Conservation (phyloP, 345 rosid genomes). For the Abelmoschus esculentus region DNA sequence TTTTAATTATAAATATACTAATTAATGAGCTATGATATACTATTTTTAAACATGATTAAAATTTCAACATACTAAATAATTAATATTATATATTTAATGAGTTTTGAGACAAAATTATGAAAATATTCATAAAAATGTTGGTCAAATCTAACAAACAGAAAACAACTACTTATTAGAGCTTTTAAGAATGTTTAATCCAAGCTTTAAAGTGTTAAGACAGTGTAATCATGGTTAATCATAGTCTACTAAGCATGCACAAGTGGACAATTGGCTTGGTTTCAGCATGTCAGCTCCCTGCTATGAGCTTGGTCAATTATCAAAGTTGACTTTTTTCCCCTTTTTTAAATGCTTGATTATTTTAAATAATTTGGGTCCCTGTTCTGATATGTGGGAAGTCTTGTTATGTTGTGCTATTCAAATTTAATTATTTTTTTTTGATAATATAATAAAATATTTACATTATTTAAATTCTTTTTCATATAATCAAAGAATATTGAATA, state of each 20-base stretch:
- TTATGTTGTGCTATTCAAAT: too few relatives aligned
- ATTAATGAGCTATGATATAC: neutral
- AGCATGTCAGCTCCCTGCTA: neutral
- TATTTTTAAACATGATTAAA: neutral
- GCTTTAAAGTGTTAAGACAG: neutral
- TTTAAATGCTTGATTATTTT: too few relatives aligned
- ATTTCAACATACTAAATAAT: too few relatives aligned
- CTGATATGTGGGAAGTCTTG: too few relatives aligned
- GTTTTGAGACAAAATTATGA: neutral
- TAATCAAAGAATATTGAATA: too few relatives aligned
- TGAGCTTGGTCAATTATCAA: neutral
- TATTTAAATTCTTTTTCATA: too few relatives aligned
- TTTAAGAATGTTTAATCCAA: neutral
- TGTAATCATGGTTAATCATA: neutral
- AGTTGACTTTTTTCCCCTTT: too few relatives aligned
- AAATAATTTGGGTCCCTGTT: too few relatives aligned
- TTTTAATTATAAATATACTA: too few relatives aligned
- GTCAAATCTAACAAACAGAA: neutral
- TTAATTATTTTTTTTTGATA: too few relatives aligned
- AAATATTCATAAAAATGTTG: slow-evolving; percentile 7
- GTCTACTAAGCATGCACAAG: slow-evolving; percentile 10
- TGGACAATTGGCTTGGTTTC: neutral
- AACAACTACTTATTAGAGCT: neutral
- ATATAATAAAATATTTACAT: too few relatives aligned
- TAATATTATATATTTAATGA: neutral